Evolutionary conservation across 2,329 filamentous ascomycete species (phyloP), one percentile per base, ranked within the genome.

Genomic region (Lojkania enalia): DNA sequence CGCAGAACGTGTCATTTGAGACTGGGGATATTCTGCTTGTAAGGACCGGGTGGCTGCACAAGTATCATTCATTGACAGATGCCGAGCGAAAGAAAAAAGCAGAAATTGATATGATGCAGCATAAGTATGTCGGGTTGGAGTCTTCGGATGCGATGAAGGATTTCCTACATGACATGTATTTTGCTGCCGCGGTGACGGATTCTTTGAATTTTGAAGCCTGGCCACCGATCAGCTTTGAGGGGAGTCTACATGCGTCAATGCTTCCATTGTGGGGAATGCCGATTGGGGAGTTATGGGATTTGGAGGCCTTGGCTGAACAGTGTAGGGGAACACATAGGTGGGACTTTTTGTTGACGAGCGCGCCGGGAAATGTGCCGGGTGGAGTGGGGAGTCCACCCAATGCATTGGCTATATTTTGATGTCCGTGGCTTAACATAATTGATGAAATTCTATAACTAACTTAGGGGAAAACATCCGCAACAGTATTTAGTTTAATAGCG

Each of bases 61-160:
- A 25, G 13, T 60, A 60, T 29, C 21, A 35, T 4, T 23, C 51
- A 3, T 48, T 58, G n/a, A 49, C 52, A 20, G 9, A 23, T 7
- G 13, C 31, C 1, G 16, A 46, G 14, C 54, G 52, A 21, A n/a
- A 46, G 12, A 30, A 46, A 4, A 49, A 46, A n/a, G 32, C 48
- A 13, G 52, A 47, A 5, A 35, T 51, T 25, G 40, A 45, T 3
- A 5, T 49, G 5, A 40, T 52, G 15, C 19, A 52, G 14, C 56
- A 66, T 14, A n/a, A n/a, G n/a, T n/a, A n/a, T n/a, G n/a, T n/a
- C n/a, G n/a, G 77, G 70, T 80, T 96, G 94, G 84, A 95, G 90
- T 73, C 89, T 86, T 73, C 87, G 79, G 69, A 96, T 83, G 61
- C 90, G 81, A 64, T 91, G 92, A 71, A 87, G 81, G 71, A 96